Conservation (phyloP, 352 stramenopile genomes). For the Globisporangium iwayamae region DNA sequence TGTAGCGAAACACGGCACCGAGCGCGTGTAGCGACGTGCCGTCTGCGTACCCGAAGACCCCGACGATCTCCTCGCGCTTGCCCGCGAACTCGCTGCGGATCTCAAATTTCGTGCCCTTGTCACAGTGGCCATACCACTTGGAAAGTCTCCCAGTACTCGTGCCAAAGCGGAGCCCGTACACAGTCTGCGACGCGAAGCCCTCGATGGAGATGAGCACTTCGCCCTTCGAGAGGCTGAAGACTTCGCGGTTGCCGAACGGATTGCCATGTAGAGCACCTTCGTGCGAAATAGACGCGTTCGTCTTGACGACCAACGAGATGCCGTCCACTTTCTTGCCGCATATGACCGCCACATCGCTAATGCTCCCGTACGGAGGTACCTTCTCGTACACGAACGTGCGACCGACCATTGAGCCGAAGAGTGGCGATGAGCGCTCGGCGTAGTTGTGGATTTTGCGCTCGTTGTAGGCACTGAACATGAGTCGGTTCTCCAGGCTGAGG, state of each 20-base stretch:
- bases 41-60: constrained; percentile 62
- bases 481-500: constrained; percentile 61
- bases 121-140: constrained; percentile 74
- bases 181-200: constrained; percentile 67
- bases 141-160: constrained; percentile 54
- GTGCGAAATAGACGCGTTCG: constrained; percentile 33
- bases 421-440: constrained; percentile 42
- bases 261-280: constrained; percentile 63
- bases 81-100: constrained; percentile 43
- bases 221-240: constrained; percentile 47
- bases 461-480: constrained; percentile 72
- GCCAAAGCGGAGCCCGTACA: constrained; percentile 63
- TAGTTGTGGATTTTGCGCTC: constrained; percentile 70
- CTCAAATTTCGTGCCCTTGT: constrained; percentile 68
- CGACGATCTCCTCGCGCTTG: constrained; percentile 69
- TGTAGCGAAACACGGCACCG: constrained; percentile 58
- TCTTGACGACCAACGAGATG: constrained; percentile 56
- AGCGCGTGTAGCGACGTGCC: constrained; percentile 61
- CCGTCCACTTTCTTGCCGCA: constrained; percentile 76
- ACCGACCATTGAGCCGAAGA: constrained; percentile 41
- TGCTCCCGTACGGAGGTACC: constrained; percentile 59
- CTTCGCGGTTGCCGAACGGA: constrained; percentile 60
- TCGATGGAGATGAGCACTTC: constrained; percentile 65
- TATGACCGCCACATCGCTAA: constrained; percentile 59
- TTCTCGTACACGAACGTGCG: constrained; percentile 58